Percentiles rank a stretch among this genome's conserved stretches.
Conservation (phyloP, 2,329 filamentous ascomycete genomes). For the Fusarium sp. region DNA sequence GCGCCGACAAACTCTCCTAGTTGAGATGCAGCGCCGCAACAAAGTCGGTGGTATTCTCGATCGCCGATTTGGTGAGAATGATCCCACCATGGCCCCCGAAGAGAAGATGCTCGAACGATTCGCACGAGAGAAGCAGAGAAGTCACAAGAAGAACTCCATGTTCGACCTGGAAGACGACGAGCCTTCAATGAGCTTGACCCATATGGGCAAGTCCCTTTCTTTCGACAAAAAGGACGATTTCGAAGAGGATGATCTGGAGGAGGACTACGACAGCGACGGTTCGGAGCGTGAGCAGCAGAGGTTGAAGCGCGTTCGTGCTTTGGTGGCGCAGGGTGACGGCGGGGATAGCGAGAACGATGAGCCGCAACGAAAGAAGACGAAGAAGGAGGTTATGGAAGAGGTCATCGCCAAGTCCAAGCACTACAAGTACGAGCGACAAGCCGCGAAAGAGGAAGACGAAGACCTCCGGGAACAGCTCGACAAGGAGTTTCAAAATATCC, state of each 20-base stretch:
- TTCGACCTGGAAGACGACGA: conserved; percentile 89
- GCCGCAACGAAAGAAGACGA: conserved; percentile 90
- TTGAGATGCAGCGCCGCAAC: conserved; percentile 88
- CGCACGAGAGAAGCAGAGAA: conserved; percentile 84
- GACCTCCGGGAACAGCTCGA: conserved; percentile 87
- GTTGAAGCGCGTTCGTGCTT: conserved; percentile 67
- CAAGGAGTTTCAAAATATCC: conserved; percentile 82
- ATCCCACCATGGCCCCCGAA: conserved; percentile 92
- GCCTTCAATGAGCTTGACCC: conserved; percentile 78
- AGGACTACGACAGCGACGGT: conserved; percentile 69
- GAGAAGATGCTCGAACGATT: conserved; percentile 93
- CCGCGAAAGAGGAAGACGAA: conserved; percentile 91
- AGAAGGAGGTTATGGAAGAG: conserved; percentile 98
- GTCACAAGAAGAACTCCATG: conserved; percentile 80
- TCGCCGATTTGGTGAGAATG: conserved; percentile 94
- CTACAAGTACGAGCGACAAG: conserved; percentile 94
- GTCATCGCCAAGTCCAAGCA: conserved; percentile 97
- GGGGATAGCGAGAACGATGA: conserved; percentile 65
- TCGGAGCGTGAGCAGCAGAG: conserved; percentile 66
- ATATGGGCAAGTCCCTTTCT: conserved; percentile 80
- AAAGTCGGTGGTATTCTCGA: conserved; percentile 95
- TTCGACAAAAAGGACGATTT: conserved; percentile 81
- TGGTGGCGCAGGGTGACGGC: conserved; percentile 60
- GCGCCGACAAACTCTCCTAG: conserved; percentile 85
- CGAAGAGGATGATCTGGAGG: conserved; percentile 77